These are phyloP conservation scores for Aureobasidium sp. DNA, from an alignment of 2,329 filamentous ascomycete species.

Conservation along the genomic window DNA sequence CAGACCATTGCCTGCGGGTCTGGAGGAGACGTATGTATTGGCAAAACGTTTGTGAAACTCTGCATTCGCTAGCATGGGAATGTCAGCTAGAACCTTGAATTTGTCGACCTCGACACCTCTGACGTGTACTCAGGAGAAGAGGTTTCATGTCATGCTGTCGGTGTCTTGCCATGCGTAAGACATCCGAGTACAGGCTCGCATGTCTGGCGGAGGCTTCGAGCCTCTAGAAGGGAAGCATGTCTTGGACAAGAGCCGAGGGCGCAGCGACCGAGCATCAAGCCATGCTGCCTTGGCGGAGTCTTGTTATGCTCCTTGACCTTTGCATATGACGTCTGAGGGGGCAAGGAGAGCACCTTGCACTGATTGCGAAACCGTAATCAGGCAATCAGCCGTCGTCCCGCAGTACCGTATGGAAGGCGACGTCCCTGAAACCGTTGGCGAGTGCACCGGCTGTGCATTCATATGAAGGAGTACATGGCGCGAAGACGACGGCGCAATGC, in stretches of 20 bases:
- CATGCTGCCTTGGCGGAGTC: not conserved
- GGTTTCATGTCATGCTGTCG: conserved; percentile 1
- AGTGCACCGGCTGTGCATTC: conserved; percentile 10
- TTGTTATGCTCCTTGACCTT: not conserved
- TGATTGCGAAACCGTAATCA: conserved; percentile 12
- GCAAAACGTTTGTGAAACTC: conserved; percentile 16
- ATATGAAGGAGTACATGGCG: conserved; percentile 12
- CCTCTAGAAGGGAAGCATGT: not conserved
- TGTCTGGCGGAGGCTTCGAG: not conserved
- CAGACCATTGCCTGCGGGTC: not conserved
- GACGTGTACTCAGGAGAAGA: conserved; percentile 7
- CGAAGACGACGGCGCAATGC: not conserved
- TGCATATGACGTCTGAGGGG: conserved; percentile 7
- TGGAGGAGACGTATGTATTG: conserved; percentile 11
- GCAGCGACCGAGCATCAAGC: not conserved
- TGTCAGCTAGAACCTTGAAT: conserved; percentile 12
- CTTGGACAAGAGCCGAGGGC: not conserved
- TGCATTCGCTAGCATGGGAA: conserved; percentile 12
- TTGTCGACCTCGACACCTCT: not conserved
- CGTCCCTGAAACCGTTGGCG: conserved; percentile 12
- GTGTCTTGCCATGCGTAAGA: not conserved
- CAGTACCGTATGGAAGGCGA: conserved; percentile 7
- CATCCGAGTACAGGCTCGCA: not conserved
- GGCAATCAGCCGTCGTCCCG: conserved; percentile 11
- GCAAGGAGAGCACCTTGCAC: conserved; percentile 10